Evolutionary conservation across 1,284 basidiomycete species (phyloP), one percentile per base, ranked within the genome.

Genomic region (Boletus calvinii): DNA sequence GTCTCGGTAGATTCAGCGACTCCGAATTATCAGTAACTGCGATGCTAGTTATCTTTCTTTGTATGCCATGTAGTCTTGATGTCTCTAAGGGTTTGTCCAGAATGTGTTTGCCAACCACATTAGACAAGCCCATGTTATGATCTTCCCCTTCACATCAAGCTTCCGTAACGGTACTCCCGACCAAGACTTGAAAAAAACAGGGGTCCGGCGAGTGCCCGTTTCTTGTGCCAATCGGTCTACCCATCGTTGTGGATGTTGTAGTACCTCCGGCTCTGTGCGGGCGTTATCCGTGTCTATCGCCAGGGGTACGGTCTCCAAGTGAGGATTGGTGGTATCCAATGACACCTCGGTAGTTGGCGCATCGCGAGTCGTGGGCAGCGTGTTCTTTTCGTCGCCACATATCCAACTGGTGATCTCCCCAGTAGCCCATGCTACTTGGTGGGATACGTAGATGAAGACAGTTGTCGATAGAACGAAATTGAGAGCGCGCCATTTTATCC

Each of bases 391-490:
- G 46, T 58, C 44, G 36, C 71, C 75, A 56, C 90, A 91, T 46
- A 92, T 77, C 77, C 82, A 84, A 46, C 73, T 74, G 5, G 92
- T 91, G 53, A 94, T 72, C 52, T 85, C 78, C 17, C 82, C 82
- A 1, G 88, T 91, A 8, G 91, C 90, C 58, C 79, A 78, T 8
- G 90, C 83, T 45, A 92, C 83, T 58, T 82, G 81, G 67, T 93
- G 80, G 48, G 82, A 88, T 36, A 94, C 68, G 72, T 85, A 94
- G 58, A 94, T 72, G 70, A 94, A 94, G 64, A 89, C 77, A 35
- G 84, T 70, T 15, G 85, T 83, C 15, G 90, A 87, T 48, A 94
- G 61, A 36, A 90, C 69, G 57, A 94, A 81, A 69, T 94, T 95
- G 59, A 89, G 46, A 6, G 83, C 77, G 40, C 92, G 78, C 78